phyloP scores from a whole-genome alignment of 139 green algal species.

The Chlamydomonas applanata region DNA sequence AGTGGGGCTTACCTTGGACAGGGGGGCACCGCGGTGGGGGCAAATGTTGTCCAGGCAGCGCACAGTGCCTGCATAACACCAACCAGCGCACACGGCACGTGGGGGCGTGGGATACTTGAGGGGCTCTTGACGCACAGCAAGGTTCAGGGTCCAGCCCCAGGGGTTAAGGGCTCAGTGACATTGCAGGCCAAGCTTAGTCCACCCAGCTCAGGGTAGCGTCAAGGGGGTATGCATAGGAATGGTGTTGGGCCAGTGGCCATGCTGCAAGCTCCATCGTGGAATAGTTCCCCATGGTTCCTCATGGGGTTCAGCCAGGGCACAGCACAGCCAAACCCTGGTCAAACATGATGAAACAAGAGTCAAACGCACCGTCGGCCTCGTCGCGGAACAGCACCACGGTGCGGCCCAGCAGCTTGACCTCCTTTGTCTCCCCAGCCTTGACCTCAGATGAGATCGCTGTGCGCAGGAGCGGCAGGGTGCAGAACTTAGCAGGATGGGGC shows the following conservation, averaged over 20 bases:
- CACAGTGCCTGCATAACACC: constrained; percentile 24
- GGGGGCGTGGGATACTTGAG: neutral
- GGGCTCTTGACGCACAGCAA: too few species aligned
- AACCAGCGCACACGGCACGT: neutral
- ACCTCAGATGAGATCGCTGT: too few species aligned
- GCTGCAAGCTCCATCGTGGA: too few species aligned
- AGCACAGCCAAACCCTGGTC: neutral
- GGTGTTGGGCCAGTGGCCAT: too few species aligned
- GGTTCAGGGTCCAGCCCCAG: too few species aligned
- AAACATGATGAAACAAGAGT: too few species aligned
- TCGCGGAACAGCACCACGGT: constrained; percentile 74
- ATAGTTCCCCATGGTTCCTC: too few species aligned
- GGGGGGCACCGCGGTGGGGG: constrained; percentile 71
- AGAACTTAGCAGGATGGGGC: too few species aligned
- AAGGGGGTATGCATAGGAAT: too few species aligned
- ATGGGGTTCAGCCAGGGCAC: constrained; percentile 68
- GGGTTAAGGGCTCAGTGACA: too few species aligned
- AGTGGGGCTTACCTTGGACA: constrained; percentile 19
- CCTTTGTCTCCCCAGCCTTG: constrained; percentile 23
- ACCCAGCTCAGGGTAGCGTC: too few species aligned
- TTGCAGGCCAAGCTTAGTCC: too few species aligned
- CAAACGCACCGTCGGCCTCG: constrained; percentile 7
- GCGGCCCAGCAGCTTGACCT: constrained; percentile 72
- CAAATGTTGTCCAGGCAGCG: constrained; percentile 73
- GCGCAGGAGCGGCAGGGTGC: neutral